These are phyloP conservation scores for Theileria sp. DNA, from an alignment of 169 alveolate species.

Conservation along the genomic window DNA sequence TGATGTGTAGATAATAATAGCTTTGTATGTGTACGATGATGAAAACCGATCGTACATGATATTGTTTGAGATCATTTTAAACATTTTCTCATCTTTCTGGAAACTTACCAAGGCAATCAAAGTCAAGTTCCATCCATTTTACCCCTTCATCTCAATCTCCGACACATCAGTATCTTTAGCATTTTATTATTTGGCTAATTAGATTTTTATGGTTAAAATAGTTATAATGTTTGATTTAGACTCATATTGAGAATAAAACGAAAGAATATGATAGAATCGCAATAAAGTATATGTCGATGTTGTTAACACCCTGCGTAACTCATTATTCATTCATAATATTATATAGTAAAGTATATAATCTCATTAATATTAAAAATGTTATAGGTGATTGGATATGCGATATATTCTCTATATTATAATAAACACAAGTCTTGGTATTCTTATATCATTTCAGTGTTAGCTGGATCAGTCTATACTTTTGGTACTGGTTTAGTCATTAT, in stretches of 20 bases:
- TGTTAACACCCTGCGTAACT: conserved; percentile 81
- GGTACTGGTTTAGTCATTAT: conserved; percentile 32
- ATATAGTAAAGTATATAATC: not conserved
- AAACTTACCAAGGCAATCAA: conserved; percentile 91
- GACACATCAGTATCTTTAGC: conserved; percentile 65
- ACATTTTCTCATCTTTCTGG: conserved; percentile 89
- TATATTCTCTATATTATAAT: conserved; percentile 86
- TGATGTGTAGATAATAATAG: conserved; percentile 75
- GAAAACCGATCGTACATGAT: conserved; percentile 91
- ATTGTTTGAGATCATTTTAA: conserved; percentile 86
- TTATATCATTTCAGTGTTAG: conserved; percentile 88
- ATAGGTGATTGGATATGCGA: conserved; percentile 82
- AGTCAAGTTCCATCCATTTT: conserved; percentile 70
- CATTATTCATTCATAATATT: not conserved
- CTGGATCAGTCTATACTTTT: conserved; percentile 89
- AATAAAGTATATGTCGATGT: conserved; percentile 85
- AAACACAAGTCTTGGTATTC: conserved; percentile 94
- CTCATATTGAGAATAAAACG: conserved; percentile 84
- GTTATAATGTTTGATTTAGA: too few relatives aligned
- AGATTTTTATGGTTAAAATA: conserved; percentile 15
- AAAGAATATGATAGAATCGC: conserved; percentile 89
- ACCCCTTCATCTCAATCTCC: conserved; percentile 81
- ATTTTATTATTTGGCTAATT: not conserved
- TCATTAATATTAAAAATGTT: not conserved
- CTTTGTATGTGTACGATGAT: conserved; percentile 89